Evolutionary conservation across 2,329 filamentous ascomycete species (phyloP).

Genomic region (Aureobasidium sp.): DNA sequence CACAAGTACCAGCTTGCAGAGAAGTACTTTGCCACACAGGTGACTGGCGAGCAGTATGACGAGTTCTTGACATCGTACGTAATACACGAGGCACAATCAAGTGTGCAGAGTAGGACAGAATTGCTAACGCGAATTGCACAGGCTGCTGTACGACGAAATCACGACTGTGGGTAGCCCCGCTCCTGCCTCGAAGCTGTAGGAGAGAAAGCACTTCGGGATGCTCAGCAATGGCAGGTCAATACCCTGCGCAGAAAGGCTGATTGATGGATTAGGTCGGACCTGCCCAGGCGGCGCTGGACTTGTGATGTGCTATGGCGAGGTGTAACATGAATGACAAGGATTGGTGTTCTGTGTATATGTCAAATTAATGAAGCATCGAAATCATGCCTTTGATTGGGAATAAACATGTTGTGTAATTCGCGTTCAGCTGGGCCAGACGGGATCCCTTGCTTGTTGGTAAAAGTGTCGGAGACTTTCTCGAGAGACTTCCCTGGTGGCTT

Average conservation of each 20-base stretch:
- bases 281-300: background rate
- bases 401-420: background rate
- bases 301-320: background rate
- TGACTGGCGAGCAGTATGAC: conserved; percentile 94
- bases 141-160: conserved; percentile 81
- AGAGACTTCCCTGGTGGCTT: background rate
- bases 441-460: no score
- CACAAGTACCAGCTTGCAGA: conserved; percentile 89
- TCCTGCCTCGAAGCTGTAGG: conserved; percentile 43
- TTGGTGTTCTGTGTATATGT: background rate
- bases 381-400: background rate
- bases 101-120: conserved; percentile 1
- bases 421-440: background rate
- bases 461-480: background rate
- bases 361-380: background rate
- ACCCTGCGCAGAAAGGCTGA: conserved; percentile 7
- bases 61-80: conserved; percentile 86
- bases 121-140: conserved; percentile 32
- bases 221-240: background rate
- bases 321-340: background rate
- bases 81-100: background rate
- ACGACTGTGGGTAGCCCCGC: conserved; percentile 63
- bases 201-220: background rate
- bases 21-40: conserved; percentile 86
- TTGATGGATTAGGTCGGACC: conserved; percentile 6